A percentile compares a stretch with the other conserved stretches of the same genome.
Evolutionary conservation across 805 yeast genomes (phyloP).

Genomic region (Saccharomycopsis oosterbeekiorum): DNA sequence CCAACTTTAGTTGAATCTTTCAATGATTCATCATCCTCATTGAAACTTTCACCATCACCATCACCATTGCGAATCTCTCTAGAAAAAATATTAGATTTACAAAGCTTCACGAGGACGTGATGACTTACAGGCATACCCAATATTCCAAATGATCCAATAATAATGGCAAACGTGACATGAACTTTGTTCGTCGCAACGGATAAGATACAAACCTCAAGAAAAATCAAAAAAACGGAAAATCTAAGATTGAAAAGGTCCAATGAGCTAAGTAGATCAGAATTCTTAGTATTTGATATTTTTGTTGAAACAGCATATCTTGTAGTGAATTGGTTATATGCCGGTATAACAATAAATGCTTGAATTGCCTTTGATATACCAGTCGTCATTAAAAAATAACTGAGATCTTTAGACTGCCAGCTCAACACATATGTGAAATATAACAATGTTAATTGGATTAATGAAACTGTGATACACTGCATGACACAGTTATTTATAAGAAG

Average conservation of each 20-base stretch:
- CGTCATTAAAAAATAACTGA: neutral
- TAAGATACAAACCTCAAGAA: neutral
- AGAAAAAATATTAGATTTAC: neutral
- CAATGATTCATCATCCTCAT: neutral
- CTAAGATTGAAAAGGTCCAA: slow-evolving; percentile 3
- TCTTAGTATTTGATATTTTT: neutral
- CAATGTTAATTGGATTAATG: neutral
- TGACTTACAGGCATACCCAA: neutral
- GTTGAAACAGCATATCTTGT: neutral
- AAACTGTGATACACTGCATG: neutral
- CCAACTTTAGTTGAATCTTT: slow-evolving; percentile 29
- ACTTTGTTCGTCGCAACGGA: neutral
- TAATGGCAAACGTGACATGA: neutral
- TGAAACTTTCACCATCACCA: slow-evolving; percentile 23
- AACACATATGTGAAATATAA: neutral
- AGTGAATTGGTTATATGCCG: slow-evolving; percentile 1
- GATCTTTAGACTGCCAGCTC: neutral
- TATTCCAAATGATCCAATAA: slow-evolving; percentile 2
- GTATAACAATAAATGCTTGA: slow-evolving; percentile 1
- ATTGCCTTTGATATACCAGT: slow-evolving; percentile 20
- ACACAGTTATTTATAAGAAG: neutral
- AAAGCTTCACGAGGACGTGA: slow-evolving; percentile 4
- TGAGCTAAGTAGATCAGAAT: neutral
- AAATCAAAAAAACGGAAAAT: neutral
- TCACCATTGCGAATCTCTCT: slow-evolving; percentile 22